Evolutionary conservation across 768 basidiomycete genomes (phyloP), one percentile per base, ranked within the genome.

Genomic region (Hortiboletus campestris): DNA sequence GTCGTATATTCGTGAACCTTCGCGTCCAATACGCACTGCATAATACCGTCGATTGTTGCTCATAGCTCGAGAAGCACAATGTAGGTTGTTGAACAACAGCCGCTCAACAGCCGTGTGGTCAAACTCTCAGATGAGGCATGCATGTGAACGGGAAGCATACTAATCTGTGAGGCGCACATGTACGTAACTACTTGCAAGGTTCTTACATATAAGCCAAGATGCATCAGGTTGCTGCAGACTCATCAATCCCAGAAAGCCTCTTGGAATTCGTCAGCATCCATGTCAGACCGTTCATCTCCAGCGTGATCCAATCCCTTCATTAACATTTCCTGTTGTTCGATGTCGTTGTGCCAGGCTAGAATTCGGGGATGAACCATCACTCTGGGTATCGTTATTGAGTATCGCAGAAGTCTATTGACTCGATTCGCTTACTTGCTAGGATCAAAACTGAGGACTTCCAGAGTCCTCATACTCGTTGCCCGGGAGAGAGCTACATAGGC

Each of bases 401-500:
- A 14, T 40, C 22, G 11, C 22, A 20, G 19, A 54, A n/a, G 11
- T n/a, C 12, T 19, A 17, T 40, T 32, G 16, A 36, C 29, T 48
- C 22, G 19, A 17, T 39, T 43, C 34, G 51, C 82, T 41, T 62
- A 85, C 86, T 82, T 89, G 35, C 69, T 65, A 0, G 80, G 69
- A 59, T 84, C 70, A 64, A 90, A 91, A 60, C 82, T 81, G 19
- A 82, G 70, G 9, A 91, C 83, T 65, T 91, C 80, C 16, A 91
- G 74, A 4, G 77, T 74, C 22, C 80, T 78, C 78, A 88, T 78
- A n/a, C 71, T 80, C 1, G 84, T 89, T 14, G 88, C 89, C 14
- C 89, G 82, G 13, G 88, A 90, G 40, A 89, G 78, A 2, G 85
- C 85, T 22, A 89, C 86, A 63, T 87, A 88, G 4, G 84, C 86